A percentile compares a stretch with the other conserved stretches of the same genome.
Evolutionary conservation across 768 basidiomycete species (phyloP).

Genomic region (Tephrocybe rancida): DNA sequence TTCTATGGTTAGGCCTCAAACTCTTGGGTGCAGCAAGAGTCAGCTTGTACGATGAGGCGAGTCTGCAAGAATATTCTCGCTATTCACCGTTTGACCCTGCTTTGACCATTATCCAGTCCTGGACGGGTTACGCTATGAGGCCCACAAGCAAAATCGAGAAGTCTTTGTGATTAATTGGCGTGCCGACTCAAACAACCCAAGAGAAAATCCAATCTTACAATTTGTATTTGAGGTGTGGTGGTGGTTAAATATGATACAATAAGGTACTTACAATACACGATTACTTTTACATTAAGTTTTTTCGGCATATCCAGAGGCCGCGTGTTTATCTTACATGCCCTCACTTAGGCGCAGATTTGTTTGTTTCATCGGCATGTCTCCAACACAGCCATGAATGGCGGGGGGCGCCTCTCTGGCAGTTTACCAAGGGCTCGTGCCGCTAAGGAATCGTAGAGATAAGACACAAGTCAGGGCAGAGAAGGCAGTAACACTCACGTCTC

Average conservation of each 20-base stretch:
- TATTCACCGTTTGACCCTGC: background rate
- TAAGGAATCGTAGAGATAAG: slow-evolving; percentile 14
- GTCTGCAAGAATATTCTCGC: slow-evolving; percentile 15
- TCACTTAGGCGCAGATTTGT: background rate
- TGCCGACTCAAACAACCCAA: background rate
- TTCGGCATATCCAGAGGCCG: background rate
- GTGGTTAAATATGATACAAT: background rate
- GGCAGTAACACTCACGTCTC: slow-evolving; percentile 43
- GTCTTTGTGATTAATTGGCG: background rate
- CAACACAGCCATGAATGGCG: slow-evolving; percentile 72
- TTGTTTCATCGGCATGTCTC: slow-evolving; percentile 34
- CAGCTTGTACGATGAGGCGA: slow-evolving; percentile 93
- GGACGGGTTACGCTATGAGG: slow-evolving; percentile 91
- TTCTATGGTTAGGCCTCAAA: slow-evolving; percentile 92
- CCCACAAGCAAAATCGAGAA: slow-evolving; percentile 66
- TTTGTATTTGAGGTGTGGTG: background rate
- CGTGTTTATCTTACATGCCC: background rate
- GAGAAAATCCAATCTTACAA: background rate
- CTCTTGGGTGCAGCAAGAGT: slow-evolving; percentile 61
- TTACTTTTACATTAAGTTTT: background rate
- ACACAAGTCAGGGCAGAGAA: slow-evolving; percentile 2
- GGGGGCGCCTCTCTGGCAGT: slow-evolving; percentile 44
- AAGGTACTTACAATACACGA: background rate
- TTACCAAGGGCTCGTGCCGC: slow-evolving; percentile 59
- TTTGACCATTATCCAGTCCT: slow-evolving; percentile 59